These are phyloP conservation scores for Diaporthe aspalathi DNA, from an alignment of 2,329 filamentous ascomycete genomes.

Conservation along the genomic window DNA sequence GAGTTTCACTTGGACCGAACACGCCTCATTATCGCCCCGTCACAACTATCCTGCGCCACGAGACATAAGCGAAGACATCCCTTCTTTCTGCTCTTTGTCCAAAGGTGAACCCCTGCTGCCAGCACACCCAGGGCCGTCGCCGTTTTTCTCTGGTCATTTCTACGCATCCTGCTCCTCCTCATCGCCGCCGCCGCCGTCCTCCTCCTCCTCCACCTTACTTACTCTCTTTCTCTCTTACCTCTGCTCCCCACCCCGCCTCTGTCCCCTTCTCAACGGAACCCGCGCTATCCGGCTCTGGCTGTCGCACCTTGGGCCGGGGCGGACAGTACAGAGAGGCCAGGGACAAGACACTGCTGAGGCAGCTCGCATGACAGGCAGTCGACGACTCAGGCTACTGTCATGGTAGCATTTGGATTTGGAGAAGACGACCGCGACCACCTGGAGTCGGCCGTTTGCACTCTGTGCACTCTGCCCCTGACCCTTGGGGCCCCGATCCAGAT, in stretches of 20 bases:
- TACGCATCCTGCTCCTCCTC: neutral
- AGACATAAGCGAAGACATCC: constrained; percentile 26
- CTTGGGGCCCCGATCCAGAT: constrained; percentile 22
- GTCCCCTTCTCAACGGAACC: constrained; percentile 3
- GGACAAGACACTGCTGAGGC: neutral
- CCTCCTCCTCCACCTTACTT: neutral
- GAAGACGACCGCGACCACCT: constrained; percentile 15
- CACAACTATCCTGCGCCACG: constrained; percentile 12
- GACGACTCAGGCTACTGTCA: constrained; percentile 19
- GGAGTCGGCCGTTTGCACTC: constrained; percentile 29
- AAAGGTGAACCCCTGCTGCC: constrained; percentile 1
- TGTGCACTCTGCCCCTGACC: constrained; percentile 31
- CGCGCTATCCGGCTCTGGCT: neutral
- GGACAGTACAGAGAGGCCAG: neutral
- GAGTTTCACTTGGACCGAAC: constrained; percentile 31
- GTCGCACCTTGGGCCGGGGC: constrained; percentile 7
- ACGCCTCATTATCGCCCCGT: constrained; percentile 22
- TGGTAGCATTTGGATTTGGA: constrained; percentile 30
- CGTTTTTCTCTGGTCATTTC: neutral
- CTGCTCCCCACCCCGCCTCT: neutral
- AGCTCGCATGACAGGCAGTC: constrained; percentile 15
- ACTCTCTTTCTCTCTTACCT: neutral
- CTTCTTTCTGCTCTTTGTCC: constrained; percentile 4
- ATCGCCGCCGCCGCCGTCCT: neutral
- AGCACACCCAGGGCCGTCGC: constrained; percentile 10